These are phyloP conservation scores for Entomortierella lignicola DNA, from an alignment of 192 early-diverging fungal species.

Conservation along the genomic window DNA sequence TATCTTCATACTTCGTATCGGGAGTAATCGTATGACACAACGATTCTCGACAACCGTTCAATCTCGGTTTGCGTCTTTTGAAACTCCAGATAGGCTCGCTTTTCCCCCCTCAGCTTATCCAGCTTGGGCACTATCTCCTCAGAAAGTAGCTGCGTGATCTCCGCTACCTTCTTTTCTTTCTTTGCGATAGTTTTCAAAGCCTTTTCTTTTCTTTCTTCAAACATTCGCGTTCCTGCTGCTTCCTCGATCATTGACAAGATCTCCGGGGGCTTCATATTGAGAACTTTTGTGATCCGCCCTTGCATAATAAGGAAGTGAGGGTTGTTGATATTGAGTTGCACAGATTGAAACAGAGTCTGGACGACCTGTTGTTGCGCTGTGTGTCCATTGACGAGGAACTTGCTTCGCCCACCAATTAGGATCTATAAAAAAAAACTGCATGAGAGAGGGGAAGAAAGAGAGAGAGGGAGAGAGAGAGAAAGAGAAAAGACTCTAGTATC, in stretches of 20 bases:
- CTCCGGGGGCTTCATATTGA: slow-evolving; percentile 99
- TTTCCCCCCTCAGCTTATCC: slow-evolving; percentile 88
- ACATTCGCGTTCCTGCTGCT: slow-evolving; percentile 98
- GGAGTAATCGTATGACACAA: slow-evolving; percentile 88
- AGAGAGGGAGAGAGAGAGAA: no score
- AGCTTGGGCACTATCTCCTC: slow-evolving; percentile 96
- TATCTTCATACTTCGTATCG: slow-evolving; percentile 68
- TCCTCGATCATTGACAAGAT: slow-evolving; percentile 99
- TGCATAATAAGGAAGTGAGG: slow-evolving; percentile 99
- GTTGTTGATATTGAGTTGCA: slow-evolving; percentile 99
- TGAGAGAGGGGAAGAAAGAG: no score
- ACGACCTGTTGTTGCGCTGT: slow-evolving; percentile 91
- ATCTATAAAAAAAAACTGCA: slow-evolving; percentile 59
- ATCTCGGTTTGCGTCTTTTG: slow-evolving; percentile 93
- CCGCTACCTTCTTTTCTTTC: slow-evolving; percentile 95
- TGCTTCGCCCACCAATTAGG: slow-evolving; percentile 92
- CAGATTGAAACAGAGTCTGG: slow-evolving; percentile 93
- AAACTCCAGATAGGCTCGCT: slow-evolving; percentile 90
- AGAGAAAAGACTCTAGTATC: no score
- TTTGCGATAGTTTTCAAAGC: slow-evolving; percentile 93
- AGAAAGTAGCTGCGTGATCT: slow-evolving; percentile 87
- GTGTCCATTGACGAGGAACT: slow-evolving; percentile 97
- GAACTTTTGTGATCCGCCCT: slow-evolving; percentile 97
- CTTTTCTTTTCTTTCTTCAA: slow-evolving; percentile 97
- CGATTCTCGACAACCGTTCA: slow-evolving; percentile 81